These are phyloP conservation scores for Boeremia exigua DNA, from an alignment of 2,329 filamentous ascomycete genomes.

Conservation along the genomic window DNA sequence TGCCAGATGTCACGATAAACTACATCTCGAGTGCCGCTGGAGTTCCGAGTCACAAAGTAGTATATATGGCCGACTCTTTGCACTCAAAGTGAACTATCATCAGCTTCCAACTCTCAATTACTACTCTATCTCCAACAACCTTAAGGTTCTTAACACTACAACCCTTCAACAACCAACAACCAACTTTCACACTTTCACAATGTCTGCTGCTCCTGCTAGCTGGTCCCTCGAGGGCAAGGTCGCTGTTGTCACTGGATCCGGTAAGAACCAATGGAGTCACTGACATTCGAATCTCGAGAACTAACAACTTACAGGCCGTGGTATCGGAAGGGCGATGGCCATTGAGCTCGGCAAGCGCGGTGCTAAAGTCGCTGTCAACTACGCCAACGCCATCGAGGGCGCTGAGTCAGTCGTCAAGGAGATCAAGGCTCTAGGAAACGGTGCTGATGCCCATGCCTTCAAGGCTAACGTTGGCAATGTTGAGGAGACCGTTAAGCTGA, in stretches of 20 bases:
- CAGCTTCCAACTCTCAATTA: slow-evolving; percentile 20
- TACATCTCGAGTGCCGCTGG: slow-evolving; percentile 37
- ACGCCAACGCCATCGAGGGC: slow-evolving; percentile 68
- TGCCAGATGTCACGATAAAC: slow-evolving; percentile 26
- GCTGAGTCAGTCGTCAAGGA: slow-evolving; percentile 70
- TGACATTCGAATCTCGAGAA: background rate
- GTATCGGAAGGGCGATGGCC: slow-evolving; percentile 71
- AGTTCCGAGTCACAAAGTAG: slow-evolving; percentile 36
- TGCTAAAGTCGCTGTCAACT: slow-evolving; percentile 71
- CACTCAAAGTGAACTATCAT: slow-evolving; percentile 27
- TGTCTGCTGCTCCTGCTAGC: slow-evolving; percentile 51
- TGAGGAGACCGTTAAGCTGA: slow-evolving; percentile 66
- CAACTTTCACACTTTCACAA: slow-evolving; percentile 37
- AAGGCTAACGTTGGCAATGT: slow-evolving; percentile 73
- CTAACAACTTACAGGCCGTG: slow-evolving; percentile 57
- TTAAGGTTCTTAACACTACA: slow-evolving; percentile 9
- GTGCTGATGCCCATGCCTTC: slow-evolving; percentile 67
- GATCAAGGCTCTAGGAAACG: slow-evolving; percentile 67
- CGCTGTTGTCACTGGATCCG: slow-evolving; percentile 61
- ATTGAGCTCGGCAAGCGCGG: slow-evolving; percentile 69
- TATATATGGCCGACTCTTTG: slow-evolving; percentile 41
- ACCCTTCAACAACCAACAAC: slow-evolving; percentile 21
- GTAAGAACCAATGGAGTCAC: slow-evolving; percentile 34
- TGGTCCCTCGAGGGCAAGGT: slow-evolving; percentile 62
- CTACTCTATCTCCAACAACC: slow-evolving; percentile 23